phyloP scores from a whole-genome alignment of 495 filamentous ascomycete genomes.

The Aspergillus sclerotioniger region DNA sequence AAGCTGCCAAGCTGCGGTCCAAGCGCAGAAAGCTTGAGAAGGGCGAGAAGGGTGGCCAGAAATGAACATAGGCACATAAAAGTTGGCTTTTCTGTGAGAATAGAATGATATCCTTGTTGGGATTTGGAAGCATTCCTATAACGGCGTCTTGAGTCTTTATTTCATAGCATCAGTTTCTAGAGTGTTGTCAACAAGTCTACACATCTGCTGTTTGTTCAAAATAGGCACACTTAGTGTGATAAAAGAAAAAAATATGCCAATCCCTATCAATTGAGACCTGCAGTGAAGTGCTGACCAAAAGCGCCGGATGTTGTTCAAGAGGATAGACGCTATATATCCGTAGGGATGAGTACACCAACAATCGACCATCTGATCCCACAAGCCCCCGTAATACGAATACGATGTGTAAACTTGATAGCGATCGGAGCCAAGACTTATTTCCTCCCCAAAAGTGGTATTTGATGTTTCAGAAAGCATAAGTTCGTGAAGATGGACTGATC shows the following conservation, averaged over 20 bases:
- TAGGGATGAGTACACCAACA: too few species aligned
- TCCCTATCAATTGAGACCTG: too few species aligned
- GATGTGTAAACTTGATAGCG: too few species aligned
- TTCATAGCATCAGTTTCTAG: constrained; percentile 3
- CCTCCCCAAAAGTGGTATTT: background rate
- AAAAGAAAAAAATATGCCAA: background rate
- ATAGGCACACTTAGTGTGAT: too few species aligned
- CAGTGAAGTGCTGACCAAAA: too few species aligned
- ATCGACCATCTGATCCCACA: too few species aligned
- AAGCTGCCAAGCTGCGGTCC: constrained; percentile 67
- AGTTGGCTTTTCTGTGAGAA: constrained; percentile 19
- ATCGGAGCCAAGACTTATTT: background rate
- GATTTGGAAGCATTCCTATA: constrained; percentile 18
- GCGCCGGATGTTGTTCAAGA: too few species aligned
- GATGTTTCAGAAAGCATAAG: background rate
- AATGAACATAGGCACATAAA: constrained; percentile 28
- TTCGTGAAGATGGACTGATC: background rate
- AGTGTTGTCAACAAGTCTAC: constrained; percentile 9
- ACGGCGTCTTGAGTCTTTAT: constrained; percentile 18
- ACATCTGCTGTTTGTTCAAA: too few species aligned
- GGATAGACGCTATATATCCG: too few species aligned
- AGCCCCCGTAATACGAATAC: too few species aligned
- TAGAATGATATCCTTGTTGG: constrained; percentile 27
- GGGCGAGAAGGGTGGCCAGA: constrained; percentile 43
- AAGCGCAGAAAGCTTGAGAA: constrained; percentile 85